Evolutionary conservation across 164 flowering plant species (phyloP).

Genomic region (Vitis labrusca): DNA sequence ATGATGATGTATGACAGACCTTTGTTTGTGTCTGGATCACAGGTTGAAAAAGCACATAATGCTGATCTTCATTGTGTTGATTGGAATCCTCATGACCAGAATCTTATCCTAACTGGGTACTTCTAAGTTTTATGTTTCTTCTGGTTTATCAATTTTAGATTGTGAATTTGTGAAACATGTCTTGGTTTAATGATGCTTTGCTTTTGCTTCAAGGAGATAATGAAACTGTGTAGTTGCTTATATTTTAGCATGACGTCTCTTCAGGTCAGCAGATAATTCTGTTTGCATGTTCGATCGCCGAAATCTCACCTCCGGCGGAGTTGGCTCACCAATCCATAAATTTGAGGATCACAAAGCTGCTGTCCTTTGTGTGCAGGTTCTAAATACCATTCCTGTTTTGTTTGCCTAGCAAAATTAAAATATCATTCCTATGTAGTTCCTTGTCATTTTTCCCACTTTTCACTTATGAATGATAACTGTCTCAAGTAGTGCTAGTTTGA

Average conservation of each 20-base stretch:
- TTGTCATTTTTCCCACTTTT: not conserved
- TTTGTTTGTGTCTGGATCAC: conserved; percentile 16
- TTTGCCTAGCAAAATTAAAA: not conserved
- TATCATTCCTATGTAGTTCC: not conserved
- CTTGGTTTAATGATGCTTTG: not conserved
- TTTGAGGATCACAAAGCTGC: conserved; percentile 89
- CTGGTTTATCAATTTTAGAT: not conserved
- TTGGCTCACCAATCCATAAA: conserved; percentile 75
- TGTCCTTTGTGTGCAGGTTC: conserved; percentile 90
- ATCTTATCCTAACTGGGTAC: conserved; percentile 94
- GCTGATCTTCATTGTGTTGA: conserved; percentile 98
- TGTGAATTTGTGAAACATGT: not conserved
- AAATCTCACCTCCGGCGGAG: conserved; percentile 69
- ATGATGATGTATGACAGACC: not conserved
- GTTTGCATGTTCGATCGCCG: conserved; percentile 94
- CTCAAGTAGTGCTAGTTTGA: not conserved
- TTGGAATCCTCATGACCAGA: conserved; percentile 91
- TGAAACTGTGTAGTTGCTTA: not conserved
- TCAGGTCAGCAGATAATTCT: conserved; percentile 96
- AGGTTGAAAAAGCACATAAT: conserved; percentile 96
- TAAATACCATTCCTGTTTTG: not conserved
- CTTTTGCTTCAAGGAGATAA: not conserved
- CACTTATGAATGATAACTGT: not conserved
- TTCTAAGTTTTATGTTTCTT: not conserved
- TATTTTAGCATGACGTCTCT: conserved; percentile 1